These are phyloP conservation scores for Daucus carota DNA, from an alignment of 129 eudicot species.

Conservation along the genomic window DNA sequence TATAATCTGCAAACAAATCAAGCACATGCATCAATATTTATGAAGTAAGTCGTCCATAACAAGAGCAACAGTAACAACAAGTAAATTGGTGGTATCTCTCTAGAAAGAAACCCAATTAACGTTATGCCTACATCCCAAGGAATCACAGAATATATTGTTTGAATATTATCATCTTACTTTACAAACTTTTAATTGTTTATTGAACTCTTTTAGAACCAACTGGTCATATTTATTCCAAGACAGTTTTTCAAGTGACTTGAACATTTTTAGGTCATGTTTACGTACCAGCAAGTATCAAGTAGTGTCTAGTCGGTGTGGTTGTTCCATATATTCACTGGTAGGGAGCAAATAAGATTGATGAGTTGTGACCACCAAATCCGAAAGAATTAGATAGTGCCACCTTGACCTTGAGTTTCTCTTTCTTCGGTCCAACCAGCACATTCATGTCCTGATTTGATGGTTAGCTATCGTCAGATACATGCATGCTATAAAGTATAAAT, in stretches of 20 bases:
- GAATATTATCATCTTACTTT: neutral
- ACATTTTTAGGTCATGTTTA: neutral
- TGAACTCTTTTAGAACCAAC: neutral
- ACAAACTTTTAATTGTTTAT: neutral
- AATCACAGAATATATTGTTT: neutral
- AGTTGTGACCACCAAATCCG: conserved; percentile 94
- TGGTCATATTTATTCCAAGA: neutral
- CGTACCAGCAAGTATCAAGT: conserved; percentile 22
- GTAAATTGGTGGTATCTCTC: neutral
- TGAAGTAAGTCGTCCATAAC: neutral
- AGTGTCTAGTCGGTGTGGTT: neutral
- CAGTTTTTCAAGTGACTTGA: neutral
- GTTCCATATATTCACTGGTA: conserved; percentile 28
- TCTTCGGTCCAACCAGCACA: conserved; percentile 75
- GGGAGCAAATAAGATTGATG: conserved; percentile 80
- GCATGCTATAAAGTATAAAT: conserved; percentile 9
- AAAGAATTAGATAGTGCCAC: conserved; percentile 88
- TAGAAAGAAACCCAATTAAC: neutral
- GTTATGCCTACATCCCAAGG: neutral
- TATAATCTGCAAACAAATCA: neutral
- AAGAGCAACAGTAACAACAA: neutral
- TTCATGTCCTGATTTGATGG: conserved; percentile 41
- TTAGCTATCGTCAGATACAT: neutral
- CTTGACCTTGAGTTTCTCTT: conserved; percentile 63
- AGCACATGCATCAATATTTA: neutral